Evolutionary conservation across 768 basidiomycete species (phyloP), one percentile per base, ranked within the genome.

Genomic region (Boletus bicolor): DNA sequence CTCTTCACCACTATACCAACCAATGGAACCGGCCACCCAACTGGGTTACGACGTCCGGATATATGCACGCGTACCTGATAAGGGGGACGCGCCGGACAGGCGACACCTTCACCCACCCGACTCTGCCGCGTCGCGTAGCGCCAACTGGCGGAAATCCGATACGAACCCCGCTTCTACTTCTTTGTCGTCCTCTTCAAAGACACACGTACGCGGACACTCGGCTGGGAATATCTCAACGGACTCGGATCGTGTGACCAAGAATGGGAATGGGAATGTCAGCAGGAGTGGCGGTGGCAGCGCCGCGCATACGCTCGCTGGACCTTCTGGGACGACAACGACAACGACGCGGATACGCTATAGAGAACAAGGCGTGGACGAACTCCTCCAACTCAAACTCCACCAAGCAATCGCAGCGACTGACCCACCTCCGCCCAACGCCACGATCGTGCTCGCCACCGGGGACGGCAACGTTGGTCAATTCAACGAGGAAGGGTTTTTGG

Each of bases 351-450:
- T 85, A 52, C 81, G 84, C 36, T 92, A 86, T 66, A 82, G 91
- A 54, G 92, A 95, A 66, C 94, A 98, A 72, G 93, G 92, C 11
- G 95, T 98, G 3, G 95, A 98, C 68, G 95, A 98, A 73, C 79
- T 97, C 26, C 74, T 98, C 48, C 94, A 97, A 71, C 78, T 98
- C 55, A 97, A 98, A 69, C 77, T 98, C 32, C 86, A 94, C 61
- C 93, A 95, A 68, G 87, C 87, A 11, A 76, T 98, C 49, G 85
- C 87, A 10, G 83, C 82, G 43, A 79, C 81, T 7, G 88, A 91
- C 58, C 77, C 79, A 1, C 84, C 82, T 2, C 85, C 85, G 0
- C 64, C 74, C 11, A 82, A 83, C 3, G 82, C 85, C 12, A 93
- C 91, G 19, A 89, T 97, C 62, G 87, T 97, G 44, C 82, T 98